Conservation (phyloP, 2,329 filamentous ascomycete species). For the Trichophyton verrucosum region DNA sequence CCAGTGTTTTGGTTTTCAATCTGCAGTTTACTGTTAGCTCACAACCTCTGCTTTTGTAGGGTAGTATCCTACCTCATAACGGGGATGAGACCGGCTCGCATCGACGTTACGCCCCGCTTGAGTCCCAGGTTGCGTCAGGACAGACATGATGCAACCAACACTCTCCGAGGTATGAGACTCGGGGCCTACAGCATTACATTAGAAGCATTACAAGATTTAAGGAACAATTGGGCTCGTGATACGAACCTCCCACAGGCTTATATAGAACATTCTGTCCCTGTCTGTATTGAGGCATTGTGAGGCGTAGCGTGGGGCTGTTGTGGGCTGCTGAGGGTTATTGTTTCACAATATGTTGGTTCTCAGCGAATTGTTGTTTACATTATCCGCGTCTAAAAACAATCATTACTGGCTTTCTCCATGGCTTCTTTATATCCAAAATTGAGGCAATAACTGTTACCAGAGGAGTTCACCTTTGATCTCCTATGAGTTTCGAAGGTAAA, state of each 20-base stretch:
- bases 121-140: constrained; percentile 23
- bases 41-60: neutral
- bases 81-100: constrained; percentile 21
- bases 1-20: constrained; percentile 11
- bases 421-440: neutral
- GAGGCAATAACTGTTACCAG: neutral
- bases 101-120: constrained; percentile 23
- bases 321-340: neutral
- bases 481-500: too few species aligned
- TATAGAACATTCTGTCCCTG: constrained; percentile 22
- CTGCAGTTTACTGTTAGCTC: neutral
- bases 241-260: constrained; percentile 27
- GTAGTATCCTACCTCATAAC: constrained; percentile 23
- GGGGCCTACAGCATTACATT: constrained; percentile 17
- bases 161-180: constrained; percentile 24
- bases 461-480: too few species aligned
- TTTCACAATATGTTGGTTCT: neutral
- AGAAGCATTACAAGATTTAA: neutral
- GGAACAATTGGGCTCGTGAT: neutral
- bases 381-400: neutral
- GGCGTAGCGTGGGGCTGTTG: too few species aligned
- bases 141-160: constrained; percentile 21
- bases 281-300: constrained; percentile 8
- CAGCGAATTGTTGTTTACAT: too few species aligned
- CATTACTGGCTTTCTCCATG: neutral